Evolutionary conservation across 2,329 filamentous ascomycete genomes (phyloP), one percentile per base, ranked within the genome.

Genomic region (Nothopassalora personata): DNA sequence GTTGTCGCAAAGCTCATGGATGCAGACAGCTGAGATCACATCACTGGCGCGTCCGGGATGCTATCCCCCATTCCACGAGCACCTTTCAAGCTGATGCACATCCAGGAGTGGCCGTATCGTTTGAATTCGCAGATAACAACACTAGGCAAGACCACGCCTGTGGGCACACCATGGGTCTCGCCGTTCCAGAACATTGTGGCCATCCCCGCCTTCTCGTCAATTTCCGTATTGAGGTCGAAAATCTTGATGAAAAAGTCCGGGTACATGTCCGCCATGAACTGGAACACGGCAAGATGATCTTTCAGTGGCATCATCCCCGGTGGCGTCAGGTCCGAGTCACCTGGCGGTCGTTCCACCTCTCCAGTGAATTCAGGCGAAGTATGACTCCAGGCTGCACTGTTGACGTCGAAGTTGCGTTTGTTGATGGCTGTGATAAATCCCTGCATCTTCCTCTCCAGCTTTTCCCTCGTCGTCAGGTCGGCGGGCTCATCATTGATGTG

Each of bases 401-500:
- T 11, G 18, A 47, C n/a, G 13, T 61, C 59, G 34, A 61, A 59
- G 23, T 61, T 46, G 27, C 59, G 47, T 2, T 39, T 47, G 23
- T 61, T 61, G 39, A 58, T 55, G 7, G 59, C 59, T 5, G 48
- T 33, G 49, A 58, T 50, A 39, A 61, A 51, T 13, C 28, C 49
- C 28, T 54, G 53, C 46, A 31, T 49, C 13, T 49, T 28, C 19
- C 46, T 11, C 46, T 30, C 46, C 28, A 49, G 46, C 28, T 49
- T 49, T 18, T 49, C 23, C n/a, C 11, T 30, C 9, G 46, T 49
- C 8, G 46, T 49, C 10, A 49, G 46, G 19, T 49, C 46, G 18
- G 19, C 46, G 18, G 28, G 13, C 10, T 49, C 46, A 27, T 49
- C 46, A 10, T 49, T 27, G 18, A 13, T 28, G 46, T 43, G 39